phyloP scores from a whole-genome alignment of 305 asterid genomes.

The Solanum hybrid region DNA sequence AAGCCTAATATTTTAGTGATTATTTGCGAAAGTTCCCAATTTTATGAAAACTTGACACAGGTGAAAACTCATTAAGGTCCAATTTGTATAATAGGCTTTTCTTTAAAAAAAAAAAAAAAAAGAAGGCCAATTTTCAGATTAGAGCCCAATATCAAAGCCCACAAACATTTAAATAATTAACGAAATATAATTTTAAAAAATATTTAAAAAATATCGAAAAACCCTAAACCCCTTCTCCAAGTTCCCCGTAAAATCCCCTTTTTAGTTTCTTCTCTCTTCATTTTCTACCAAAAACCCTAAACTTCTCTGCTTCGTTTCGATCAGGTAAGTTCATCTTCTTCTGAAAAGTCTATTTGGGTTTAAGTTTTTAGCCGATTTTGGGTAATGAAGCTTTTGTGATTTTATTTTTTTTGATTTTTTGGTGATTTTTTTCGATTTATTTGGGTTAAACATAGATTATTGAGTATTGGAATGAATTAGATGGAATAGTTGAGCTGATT shows the following conservation, averaged over 20 bases:
- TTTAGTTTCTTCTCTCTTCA: background rate
- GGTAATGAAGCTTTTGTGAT: background rate
- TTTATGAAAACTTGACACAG: background rate
- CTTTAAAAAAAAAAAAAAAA: no score
- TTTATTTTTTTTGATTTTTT: no score
- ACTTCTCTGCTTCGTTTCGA: background rate
- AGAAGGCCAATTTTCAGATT: no score
- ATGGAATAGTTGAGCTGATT: background rate
- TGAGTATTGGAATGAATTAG: background rate
- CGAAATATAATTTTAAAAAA: background rate
- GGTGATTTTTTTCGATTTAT: background rate
- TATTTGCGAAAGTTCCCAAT: no score
- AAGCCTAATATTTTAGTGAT: no score
- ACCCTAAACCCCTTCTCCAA: background rate
- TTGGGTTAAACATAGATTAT: background rate
- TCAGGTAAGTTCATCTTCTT: background rate
- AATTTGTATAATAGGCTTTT: background rate
- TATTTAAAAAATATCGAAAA: background rate
- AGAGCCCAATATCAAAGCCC: no score
- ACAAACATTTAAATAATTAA: background rate
- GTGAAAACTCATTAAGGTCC: background rate
- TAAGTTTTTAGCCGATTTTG: background rate
- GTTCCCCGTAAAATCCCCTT: background rate
- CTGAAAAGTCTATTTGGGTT: background rate
- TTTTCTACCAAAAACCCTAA: background rate